Base-by-base conservation (phyloP, 2,329 filamentous ascomycete species). In the Reticulascus tulasneorum region DNA sequence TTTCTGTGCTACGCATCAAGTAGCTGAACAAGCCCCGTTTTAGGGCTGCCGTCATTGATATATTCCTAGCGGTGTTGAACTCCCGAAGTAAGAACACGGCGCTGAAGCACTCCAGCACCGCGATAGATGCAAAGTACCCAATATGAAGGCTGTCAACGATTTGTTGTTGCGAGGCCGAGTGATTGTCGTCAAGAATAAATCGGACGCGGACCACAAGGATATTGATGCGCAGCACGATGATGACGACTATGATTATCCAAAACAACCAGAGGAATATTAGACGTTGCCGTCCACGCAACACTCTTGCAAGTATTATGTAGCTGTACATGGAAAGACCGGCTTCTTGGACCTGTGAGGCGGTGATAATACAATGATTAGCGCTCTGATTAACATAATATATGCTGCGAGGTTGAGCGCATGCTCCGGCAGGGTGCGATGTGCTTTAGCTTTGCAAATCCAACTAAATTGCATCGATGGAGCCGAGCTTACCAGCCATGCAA, bases 231-330 rank as follows among this genome's bases (percentile, higher is more conserved):
- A 79, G 66, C 0, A 67, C 55, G 3, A 58, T 51, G 23, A 79
- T 73, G 9, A 75, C 58, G 2, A 68, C 58, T 23, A 82, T 58
- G 43, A 82, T 75, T 4, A 67, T 69, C 44, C 77, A 81, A 46
- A 81, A 74, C 5, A 81, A 64, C 4, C 54, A 52, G 24, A 69
- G 62, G 40, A 77, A 77, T 4, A 71, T 56, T 3, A 61, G 53
- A 42, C 56, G 54, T 12, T 50, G 49, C n/a, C 46, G 47, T 33
- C 67, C 64, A 37, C 64, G 65, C 1, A 78, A 56, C n/a, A 75
- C 64, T 19, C 69, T 64, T 12, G 61, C 66, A 1, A 77, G 59
- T 37, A 75, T 73, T 23, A 73, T 60, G 47, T 73, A 77, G 36
- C 73, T 74, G 34, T 67, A 69, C 32, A 69, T 64, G 1, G 63